Evolutionary conservation across 129 eudicot species (phyloP).

Genomic region (Kitagawia praeruptora): DNA sequence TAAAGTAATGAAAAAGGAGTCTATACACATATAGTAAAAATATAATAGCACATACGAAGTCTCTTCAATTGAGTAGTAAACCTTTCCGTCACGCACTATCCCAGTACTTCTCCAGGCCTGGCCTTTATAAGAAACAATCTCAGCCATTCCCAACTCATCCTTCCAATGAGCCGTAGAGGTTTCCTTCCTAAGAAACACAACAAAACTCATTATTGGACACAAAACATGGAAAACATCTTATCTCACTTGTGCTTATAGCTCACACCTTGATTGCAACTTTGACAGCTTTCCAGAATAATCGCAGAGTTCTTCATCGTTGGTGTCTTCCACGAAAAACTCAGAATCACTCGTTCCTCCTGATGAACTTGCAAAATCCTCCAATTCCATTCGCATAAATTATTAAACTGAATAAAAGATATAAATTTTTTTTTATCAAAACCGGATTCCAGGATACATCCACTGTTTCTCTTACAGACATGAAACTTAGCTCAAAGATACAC

Average conservation of each 20-base stretch:
- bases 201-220: not conserved
- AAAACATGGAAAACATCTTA: not conserved
- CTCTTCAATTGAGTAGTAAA: conserved; percentile 60
- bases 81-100: conserved; percentile 51
- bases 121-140: conserved; percentile 58
- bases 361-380: conserved; percentile 26
- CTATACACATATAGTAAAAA: not conserved
- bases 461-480: no score
- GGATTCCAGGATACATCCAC: no score
- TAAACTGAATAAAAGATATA: not conserved
- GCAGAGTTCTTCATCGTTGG: conserved; percentile 38
- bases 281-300: conserved; percentile 31
- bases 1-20: not conserved
- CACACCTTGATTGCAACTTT: conserved; percentile 59
- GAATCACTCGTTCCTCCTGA: conserved; percentile 32
- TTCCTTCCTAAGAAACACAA: conserved; percentile 33
- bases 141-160: conserved; percentile 67
- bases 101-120: conserved; percentile 63
- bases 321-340: conserved; percentile 37
- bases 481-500: no score
- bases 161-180: conserved; percentile 55
- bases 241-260: not conserved
- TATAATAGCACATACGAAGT: conserved; percentile 42
- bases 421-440: not conserved
- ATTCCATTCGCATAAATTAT: conserved; percentile 12